These are phyloP conservation scores for Paramecium sexaurelia DNA, from an alignment of 73 alveolate species.

Conservation along the genomic window DNA sequence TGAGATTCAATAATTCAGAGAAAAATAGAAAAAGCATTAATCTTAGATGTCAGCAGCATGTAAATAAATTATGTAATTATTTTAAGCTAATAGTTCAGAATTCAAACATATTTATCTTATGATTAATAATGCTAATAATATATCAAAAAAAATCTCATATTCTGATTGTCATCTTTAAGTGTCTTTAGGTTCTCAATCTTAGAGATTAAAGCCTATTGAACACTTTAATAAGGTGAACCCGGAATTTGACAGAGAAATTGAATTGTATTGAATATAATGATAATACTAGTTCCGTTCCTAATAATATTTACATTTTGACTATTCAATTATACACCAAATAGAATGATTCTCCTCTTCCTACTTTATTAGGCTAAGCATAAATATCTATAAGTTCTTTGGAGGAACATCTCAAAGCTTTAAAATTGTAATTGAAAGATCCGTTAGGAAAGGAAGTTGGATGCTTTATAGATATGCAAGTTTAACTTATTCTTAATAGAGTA, in stretches of 20 bases:
- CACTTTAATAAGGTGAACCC: slow-evolving; percentile 1
- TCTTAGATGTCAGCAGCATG: neutral
- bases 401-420: neutral
- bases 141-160: neutral
- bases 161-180: neutral
- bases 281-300: neutral
- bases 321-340: neutral
- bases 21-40: neutral
- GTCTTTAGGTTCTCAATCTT: neutral
- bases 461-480: neutral
- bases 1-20: neutral
- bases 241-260: slow-evolving; percentile 28
- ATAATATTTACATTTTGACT: neutral
- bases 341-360: slow-evolving; percentile 1
- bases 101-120: neutral
- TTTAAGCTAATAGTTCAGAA: neutral
- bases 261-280: neutral
- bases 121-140: neutral
- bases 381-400: neutral
- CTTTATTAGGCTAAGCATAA: slow-evolving; percentile 18
- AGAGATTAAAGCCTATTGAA: neutral
- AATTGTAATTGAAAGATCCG: slow-evolving; percentile 24
- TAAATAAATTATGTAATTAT: neutral
- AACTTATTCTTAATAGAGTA: slow-evolving; percentile 12
- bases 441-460: slow-evolving; percentile 35